Conservation (phyloP, 2,329 filamentous ascomycete species). For the Leptodontidium sp. region DNA sequence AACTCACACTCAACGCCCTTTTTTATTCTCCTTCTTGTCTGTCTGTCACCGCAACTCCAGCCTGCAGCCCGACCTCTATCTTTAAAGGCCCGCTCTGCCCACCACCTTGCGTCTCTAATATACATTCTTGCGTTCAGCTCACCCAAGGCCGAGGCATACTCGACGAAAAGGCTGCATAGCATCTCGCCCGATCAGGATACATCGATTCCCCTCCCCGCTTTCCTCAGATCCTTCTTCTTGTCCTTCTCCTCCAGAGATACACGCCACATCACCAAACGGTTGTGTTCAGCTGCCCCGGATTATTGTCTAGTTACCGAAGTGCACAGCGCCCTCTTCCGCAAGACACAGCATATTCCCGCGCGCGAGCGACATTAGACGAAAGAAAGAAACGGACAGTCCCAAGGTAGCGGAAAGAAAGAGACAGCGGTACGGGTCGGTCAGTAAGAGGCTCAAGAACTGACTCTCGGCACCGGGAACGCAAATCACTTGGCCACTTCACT, state of each 20-base stretch:
- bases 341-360: conserved; percentile 11
- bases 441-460: conserved; percentile 17
- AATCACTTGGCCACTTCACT: not conserved
- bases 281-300: conserved; percentile 25
- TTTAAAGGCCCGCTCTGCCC: conserved; percentile 23
- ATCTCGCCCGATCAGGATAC: conserved; percentile 12
- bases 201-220: conserved; percentile 7
- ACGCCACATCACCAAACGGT: conserved; percentile 22
- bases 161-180: conserved; percentile 14
- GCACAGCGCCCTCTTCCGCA: conserved; percentile 10
- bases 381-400: not conserved
- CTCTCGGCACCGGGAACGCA: conserved; percentile 10
- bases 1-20: not conserved
- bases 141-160: conserved; percentile 19
- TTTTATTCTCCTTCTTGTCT: conserved; percentile 6
- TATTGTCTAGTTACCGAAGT: conserved; percentile 23
- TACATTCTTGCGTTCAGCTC: conserved; percentile 26
- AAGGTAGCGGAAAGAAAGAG: not conserved
- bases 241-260: conserved; percentile 16
- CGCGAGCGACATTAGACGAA: conserved; percentile 14
- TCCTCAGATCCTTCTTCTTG: conserved; percentile 16
- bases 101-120: conserved; percentile 10
- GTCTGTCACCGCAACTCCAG: not conserved
- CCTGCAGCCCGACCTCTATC: conserved; percentile 3
- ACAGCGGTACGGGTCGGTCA: conserved; percentile 10